Evolutionary conservation across 108 stramenopile species (phyloP), one percentile per base, ranked within the genome.

Genomic region (Fistulifera solaris): DNA sequence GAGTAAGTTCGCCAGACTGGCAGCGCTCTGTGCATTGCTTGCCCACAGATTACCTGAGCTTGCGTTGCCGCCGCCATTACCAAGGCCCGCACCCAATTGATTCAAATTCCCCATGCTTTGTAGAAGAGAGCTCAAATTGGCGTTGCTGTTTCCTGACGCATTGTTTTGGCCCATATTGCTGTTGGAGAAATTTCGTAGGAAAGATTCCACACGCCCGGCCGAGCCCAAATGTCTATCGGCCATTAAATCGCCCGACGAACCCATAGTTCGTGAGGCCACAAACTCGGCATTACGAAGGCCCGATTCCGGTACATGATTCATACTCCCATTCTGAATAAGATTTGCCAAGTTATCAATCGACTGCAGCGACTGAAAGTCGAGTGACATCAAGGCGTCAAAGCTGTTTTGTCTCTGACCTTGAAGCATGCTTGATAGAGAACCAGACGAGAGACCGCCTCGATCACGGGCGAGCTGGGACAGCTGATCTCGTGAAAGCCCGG

Each of bases 311-410:
- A 54, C 38, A 39, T 73, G 65, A 44, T 50, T 67, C 3, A 40
- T 54, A 0, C 70, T 62, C 31, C 73, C 67, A 12, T 61, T 72
- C 53, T 86, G 80, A 28, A 87, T 82, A 38, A 87, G 56, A 48
- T 83, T 91, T n/a, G 89, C 83, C 13, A 87, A 62, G 54, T 91
- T 86, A 55, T 90, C 89, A 65, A 92, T 87, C 50, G 78, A 81
- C 63, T 92, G 89, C 45, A 92, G 63, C 19, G 70, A 70, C 57
- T 92, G 85, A 54, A 87, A 87, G 47, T 92, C 85, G 18, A 92
- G 54, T 17, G 67, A 72, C 89, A 92, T 87, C 46, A 87, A 71
- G 24, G 79, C 80, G 60, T 92, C 86, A 57, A 88, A 88, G 15
- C 66, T 67, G 23, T 62, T 71, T 56, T 85, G 68, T 41, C 85